Conservation (phyloP, 371 early-diverging fungal genomes). For the Rhizopus sp. region DNA sequence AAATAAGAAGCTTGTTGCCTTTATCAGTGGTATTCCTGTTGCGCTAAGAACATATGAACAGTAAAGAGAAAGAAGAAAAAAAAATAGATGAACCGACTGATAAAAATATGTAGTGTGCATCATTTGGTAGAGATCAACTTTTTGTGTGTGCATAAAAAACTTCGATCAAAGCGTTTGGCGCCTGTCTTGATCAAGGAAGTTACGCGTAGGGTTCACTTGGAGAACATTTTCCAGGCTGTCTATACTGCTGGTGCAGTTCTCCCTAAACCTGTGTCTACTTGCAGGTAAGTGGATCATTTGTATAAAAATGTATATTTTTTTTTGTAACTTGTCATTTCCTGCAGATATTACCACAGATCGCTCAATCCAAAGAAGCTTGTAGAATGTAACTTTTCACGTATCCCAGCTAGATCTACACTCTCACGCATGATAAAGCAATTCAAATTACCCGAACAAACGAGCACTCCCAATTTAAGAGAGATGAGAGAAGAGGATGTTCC, state of each 20-base stretch:
- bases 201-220: slow-evolving; percentile 90
- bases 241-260: slow-evolving; percentile 96
- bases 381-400: slow-evolving; percentile 87
- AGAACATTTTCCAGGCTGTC: slow-evolving; percentile 96
- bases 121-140: slow-evolving; percentile 97
- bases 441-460: slow-evolving; percentile 68
- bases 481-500: slow-evolving; percentile 80
- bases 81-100: not conserved
- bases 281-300: slow-evolving; percentile 51
- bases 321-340: not conserved
- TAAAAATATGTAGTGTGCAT: slow-evolving; percentile 35
- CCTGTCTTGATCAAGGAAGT: slow-evolving; percentile 99
- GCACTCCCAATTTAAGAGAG: slow-evolving; percentile 73
- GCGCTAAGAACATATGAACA: slow-evolving; percentile 69
- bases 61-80: slow-evolving; percentile 47
- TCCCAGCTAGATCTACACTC: slow-evolving; percentile 76
- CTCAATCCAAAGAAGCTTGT: slow-evolving; percentile 93
- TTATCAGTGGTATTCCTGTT: slow-evolving; percentile 92
- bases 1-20: slow-evolving; percentile 89
- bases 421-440: slow-evolving; percentile 71
- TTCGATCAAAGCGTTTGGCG: slow-evolving; percentile 94
- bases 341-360: slow-evolving; percentile 90
- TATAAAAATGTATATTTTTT: not conserved
- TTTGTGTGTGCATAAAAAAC: slow-evolving; percentile 95
- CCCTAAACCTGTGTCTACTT: slow-evolving; percentile 88